A percentile compares a stretch with the other conserved stretches of the same genome.
Conservation (phyloP, 768 basidiomycete genomes). For the Suillus spraguei region DNA sequence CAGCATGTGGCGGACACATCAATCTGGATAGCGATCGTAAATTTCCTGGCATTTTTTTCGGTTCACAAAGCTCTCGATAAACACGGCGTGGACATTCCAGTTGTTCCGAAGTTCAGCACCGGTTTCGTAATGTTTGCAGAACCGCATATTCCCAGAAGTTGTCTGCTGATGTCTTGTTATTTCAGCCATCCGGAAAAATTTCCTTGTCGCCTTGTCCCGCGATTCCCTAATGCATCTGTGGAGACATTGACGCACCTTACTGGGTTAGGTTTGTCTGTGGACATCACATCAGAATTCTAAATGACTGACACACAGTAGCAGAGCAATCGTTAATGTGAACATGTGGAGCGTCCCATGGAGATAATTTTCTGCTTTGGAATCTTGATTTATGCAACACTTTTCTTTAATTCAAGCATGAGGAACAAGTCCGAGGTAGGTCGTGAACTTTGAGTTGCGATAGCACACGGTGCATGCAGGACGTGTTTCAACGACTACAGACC, state of each 20-base stretch:
- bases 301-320: not conserved
- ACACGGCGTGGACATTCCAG: not conserved
- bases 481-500: slow-evolving; percentile 50
- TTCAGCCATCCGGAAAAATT: not conserved
- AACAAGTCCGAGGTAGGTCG: not conserved
- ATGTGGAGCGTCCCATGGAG: not conserved
- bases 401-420: not conserved
- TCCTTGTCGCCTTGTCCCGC: not conserved
- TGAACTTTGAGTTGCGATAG: not conserved
- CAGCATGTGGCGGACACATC: not conserved
- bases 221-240: not conserved
- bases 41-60: not conserved
- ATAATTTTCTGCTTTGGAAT: not conserved
- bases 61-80: not conserved
- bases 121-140: not conserved
- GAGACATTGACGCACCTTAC: not conserved
- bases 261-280: not conserved
- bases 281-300: not conserved
- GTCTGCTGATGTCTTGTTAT: not conserved
- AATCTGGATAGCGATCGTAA: not conserved
- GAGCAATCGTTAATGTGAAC: not conserved
- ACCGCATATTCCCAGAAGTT: not conserved
- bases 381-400: not conserved
- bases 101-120: not conserved
- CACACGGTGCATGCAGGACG: not conserved